Conservation (phyloP, 1,284 basidiomycete genomes). For the Leccinum insigne region DNA sequence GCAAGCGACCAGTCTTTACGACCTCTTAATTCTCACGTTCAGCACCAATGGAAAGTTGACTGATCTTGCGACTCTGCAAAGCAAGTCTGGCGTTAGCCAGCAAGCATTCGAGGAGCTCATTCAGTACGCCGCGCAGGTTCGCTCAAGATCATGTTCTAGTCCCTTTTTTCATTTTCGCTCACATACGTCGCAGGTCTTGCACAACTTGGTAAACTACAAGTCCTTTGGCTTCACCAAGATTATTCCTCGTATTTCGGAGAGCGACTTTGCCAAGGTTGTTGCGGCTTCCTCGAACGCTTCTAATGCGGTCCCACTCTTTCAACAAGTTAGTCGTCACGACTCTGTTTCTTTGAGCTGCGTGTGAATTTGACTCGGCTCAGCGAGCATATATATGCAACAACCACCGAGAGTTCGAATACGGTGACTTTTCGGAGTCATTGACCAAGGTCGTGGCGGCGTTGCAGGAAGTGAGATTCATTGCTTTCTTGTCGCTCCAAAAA, state of each 20-base stretch:
- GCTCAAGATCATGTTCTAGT: slow-evolving; percentile 11
- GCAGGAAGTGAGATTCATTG: slow-evolving; percentile 46
- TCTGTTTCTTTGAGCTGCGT: slow-evolving; percentile 1
- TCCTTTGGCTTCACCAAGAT: slow-evolving; percentile 86
- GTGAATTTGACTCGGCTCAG: slow-evolving; percentile 49
- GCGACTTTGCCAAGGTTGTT: slow-evolving; percentile 65
- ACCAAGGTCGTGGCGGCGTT: slow-evolving; percentile 56
- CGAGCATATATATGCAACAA: slow-evolving; percentile 66
- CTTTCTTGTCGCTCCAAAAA: background rate
- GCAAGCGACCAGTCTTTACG: slow-evolving; percentile 58
- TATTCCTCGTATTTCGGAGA: slow-evolving; percentile 62
- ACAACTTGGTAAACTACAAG: slow-evolving; percentile 79
- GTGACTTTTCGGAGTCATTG: slow-evolving; percentile 63
- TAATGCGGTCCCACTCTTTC: slow-evolving; percentile 61
- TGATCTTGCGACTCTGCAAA: slow-evolving; percentile 54
- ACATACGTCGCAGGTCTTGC: slow-evolving; percentile 52
- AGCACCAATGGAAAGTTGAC: slow-evolving; percentile 58
- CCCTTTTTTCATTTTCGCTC: background rate
- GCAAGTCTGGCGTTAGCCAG: slow-evolving; percentile 49
- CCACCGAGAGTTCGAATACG: slow-evolving; percentile 68
- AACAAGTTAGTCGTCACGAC: slow-evolving; percentile 44
- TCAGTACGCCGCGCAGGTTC: slow-evolving; percentile 73
- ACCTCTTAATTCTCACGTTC: slow-evolving; percentile 70
- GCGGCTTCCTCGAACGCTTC: slow-evolving; percentile 56
- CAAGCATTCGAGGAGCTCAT: slow-evolving; percentile 69